phyloP scores from a whole-genome alignment of 371 early-diverging fungal genomes.

The Circinella minor region DNA sequence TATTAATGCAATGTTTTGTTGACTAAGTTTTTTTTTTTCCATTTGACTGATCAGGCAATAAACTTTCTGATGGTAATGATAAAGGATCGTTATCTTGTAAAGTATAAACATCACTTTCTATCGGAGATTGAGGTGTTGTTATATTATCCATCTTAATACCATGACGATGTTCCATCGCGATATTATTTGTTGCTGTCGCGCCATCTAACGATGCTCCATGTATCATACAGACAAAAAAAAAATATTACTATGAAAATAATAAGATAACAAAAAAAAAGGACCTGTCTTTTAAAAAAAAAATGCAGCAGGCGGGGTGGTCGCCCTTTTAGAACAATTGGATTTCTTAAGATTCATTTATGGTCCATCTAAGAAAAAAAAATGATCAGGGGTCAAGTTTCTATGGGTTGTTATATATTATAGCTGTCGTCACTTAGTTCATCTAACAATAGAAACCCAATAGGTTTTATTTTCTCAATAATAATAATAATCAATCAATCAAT shows the following conservation, averaged over 20 bases:
- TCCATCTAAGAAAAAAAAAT: no score
- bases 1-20: slow-evolving; percentile 29
- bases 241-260: not conserved
- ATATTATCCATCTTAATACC: not conserved
- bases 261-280: not conserved
- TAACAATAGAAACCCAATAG: no score
- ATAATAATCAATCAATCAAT: no score
- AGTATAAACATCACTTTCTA: slow-evolving; percentile 14
- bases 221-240: not conserved
- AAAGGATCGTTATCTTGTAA: slow-evolving; percentile 27
- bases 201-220: not conserved
- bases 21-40: slow-evolving; percentile 1
- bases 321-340: no score
- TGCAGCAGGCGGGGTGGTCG: no score
- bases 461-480: no score
- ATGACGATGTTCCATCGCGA: slow-evolving; percentile 2
- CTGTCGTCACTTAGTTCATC: no score
- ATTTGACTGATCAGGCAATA: slow-evolving; percentile 9
- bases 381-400: no score
- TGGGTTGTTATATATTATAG: no score
- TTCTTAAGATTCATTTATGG: no score
- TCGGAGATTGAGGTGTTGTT: slow-evolving; percentile 3
- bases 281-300: no score
- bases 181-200: slow-evolving; percentile 1
- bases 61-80: slow-evolving; percentile 27